phyloP scores from a whole-genome alignment of 2,329 filamentous ascomycete species.

The Septoria linicola region DNA sequence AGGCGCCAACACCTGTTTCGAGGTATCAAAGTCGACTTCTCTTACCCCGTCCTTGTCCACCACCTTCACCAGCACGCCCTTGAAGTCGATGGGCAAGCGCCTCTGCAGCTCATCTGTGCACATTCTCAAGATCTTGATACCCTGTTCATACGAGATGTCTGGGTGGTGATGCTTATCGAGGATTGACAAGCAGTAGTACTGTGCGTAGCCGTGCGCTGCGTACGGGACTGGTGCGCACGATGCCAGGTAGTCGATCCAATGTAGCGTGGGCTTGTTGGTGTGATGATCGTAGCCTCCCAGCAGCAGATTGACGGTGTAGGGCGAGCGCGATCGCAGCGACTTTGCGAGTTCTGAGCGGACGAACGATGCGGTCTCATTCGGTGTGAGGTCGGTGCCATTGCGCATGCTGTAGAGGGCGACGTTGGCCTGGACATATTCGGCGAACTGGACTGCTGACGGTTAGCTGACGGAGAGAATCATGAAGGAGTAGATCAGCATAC shows the following conservation, averaged over 20 bases:
- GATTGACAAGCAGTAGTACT: slow-evolving; percentile 98
- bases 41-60: slow-evolving; percentile 90
- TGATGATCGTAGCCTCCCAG: slow-evolving; percentile 92
- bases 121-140: slow-evolving; percentile 87
- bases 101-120: slow-evolving; percentile 97
- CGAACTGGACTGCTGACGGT: slow-evolving; percentile 94
- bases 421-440: slow-evolving; percentile 98
- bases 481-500: too few species aligned
- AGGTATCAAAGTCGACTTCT: slow-evolving; percentile 80
- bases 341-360: slow-evolving; percentile 90
- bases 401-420: slow-evolving; percentile 98
- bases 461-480: too few species aligned
- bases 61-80: slow-evolving; percentile 84
- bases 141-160: slow-evolving; percentile 83
- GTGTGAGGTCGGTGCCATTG: slow-evolving; percentile 88
- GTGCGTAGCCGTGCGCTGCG: slow-evolving; percentile 95
- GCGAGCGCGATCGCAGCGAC: slow-evolving; percentile 85
- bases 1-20: slow-evolving; percentile 36
- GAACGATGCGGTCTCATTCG: slow-evolving; percentile 85
- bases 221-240: slow-evolving; percentile 69
- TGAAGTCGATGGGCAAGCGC: slow-evolving; percentile 96
- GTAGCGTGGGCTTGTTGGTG: slow-evolving; percentile 54
- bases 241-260: slow-evolving; percentile 33
- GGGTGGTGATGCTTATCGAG: slow-evolving; percentile 98
- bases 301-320: slow-evolving; percentile 95